Evolutionary conservation across 2,329 filamentous ascomycete species (phyloP).

Genomic region (Colletotrichum euphorbiae): DNA sequence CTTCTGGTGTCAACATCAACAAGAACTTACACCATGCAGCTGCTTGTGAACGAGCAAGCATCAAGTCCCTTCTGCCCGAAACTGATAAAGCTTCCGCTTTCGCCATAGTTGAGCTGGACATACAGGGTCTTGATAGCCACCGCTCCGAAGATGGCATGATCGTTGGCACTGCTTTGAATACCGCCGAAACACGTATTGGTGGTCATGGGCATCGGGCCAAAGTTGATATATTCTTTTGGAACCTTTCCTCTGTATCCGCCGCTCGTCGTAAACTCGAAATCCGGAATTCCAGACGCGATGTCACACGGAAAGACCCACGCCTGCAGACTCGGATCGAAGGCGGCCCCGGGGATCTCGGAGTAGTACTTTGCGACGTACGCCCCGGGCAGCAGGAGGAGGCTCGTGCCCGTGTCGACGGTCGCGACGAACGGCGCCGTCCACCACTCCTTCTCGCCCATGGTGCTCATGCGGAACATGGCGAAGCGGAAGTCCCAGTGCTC

Average conservation of each 20-base stretch:
- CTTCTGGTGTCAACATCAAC: background rate
- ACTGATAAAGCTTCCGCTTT: conserved; percentile 21
- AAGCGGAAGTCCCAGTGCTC: conserved; percentile 63
- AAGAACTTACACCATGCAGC: conserved; percentile 1
- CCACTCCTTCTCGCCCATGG: conserved; percentile 46
- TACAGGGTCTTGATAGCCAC: conserved; percentile 83
- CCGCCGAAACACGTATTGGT: conserved; percentile 77
- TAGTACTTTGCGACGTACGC: conserved; percentile 72
- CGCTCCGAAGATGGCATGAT: conserved; percentile 79
- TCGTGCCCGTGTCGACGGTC: conserved; percentile 77
- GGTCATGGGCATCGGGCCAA: conserved; percentile 61
- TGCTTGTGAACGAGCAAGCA: conserved; percentile 22
- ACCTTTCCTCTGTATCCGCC: conserved; percentile 62
- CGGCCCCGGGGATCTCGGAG: conserved; percentile 62
- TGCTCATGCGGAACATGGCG: conserved; percentile 54
- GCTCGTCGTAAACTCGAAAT: conserved; percentile 66
- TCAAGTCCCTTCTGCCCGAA: conserved; percentile 30
- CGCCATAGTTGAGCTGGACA: conserved; percentile 51
- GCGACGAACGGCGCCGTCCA: conserved; percentile 56
- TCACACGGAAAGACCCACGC: conserved; percentile 70
- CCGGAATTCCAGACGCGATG: conserved; percentile 64
- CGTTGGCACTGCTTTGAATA: conserved; percentile 68
- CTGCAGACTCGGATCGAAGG: conserved; percentile 57
- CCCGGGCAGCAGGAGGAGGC: conserved; percentile 70
- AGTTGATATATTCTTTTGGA: conserved; percentile 67